Evolutionary conservation across 345 rosid genomes (phyloP), one percentile per base, ranked within the genome.

Genomic region (Jatropha curcas): DNA sequence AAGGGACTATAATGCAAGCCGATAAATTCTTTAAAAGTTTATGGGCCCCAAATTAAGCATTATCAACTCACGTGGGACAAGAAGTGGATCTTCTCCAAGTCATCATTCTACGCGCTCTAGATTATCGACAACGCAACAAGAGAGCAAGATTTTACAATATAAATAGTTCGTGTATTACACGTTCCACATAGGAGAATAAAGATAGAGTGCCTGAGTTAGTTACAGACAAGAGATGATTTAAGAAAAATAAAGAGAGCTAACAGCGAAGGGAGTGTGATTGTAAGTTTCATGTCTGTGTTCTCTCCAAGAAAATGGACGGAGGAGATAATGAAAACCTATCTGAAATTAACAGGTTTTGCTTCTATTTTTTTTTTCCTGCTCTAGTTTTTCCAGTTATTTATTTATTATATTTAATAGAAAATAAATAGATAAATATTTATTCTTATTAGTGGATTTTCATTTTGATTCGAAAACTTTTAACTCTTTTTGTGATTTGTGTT

Each of bases 331-430:
- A 59, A 17, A 64, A 77, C 81, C 76, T 76, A 52, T 72, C 80
- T n/a, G 61, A 62, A 51, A 48, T 71, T 50, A 80, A 72, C 81
- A 86, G 92, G 92, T 88, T 70, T 51, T 71, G 25, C 24, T 59
- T 43, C 67, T 34, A 31, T 34, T 46, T 72, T 30, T 22, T 13
- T 14, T 53, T 30, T 22, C 51, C 63, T 25, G 20, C 60, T 25
- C 57, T 39, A 9, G 12, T 19, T 8, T 34, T 65, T 41, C 53
- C 17, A 27, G 16, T 48, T 25, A 19, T n/a, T n/a, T n/a, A n/a
- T n/a, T n/a, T n/a, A n/a, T 53, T 8, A 11, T 1, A 14, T 19
- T 30, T 10, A 16, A 41, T 9, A 9, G 11, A 9, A 1, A 41
- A 41, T 41, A 8, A 41, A 41, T 9, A 41, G 45, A 7, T 41